Conservation (phyloP, 2,329 filamentous ascomycete genomes). For the Alternaria sp. region DNA sequence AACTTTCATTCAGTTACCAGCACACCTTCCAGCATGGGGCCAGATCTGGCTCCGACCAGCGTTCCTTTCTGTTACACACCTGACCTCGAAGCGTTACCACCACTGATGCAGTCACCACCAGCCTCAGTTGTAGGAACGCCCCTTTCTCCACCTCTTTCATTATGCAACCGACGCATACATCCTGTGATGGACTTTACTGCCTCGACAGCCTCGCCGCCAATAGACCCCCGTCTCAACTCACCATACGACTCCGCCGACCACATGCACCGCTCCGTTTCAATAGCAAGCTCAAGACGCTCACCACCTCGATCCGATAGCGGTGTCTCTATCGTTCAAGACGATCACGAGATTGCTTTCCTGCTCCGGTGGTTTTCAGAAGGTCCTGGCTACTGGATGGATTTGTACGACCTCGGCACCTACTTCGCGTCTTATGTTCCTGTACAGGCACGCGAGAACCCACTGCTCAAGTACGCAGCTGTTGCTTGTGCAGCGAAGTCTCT, state of each 20-base stretch:
- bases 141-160: slow-evolving; percentile 55
- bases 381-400: slow-evolving; percentile 67
- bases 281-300: slow-evolving; percentile 35
- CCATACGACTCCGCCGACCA: slow-evolving; percentile 40
- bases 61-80: slow-evolving; percentile 39
- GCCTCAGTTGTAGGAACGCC: slow-evolving; percentile 41
- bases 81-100: slow-evolving; percentile 39
- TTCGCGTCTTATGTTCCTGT: slow-evolving; percentile 68
- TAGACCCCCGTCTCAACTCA: slow-evolving; percentile 46
- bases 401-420: slow-evolving; percentile 65
- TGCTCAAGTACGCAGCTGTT: slow-evolving; percentile 64
- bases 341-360: slow-evolving; percentile 67
- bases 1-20: slow-evolving; percentile 38
- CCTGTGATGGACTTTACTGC: slow-evolving; percentile 57
- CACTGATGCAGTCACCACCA: slow-evolving; percentile 43
- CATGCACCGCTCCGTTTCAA: slow-evolving; percentile 36
- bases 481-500: slow-evolving; percentile 70
- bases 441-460: slow-evolving; percentile 60
- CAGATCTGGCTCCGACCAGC: slow-evolving; percentile 62
- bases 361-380: slow-evolving; percentile 68
- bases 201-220: slow-evolving; percentile 43
- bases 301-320: slow-evolving; percentile 33
- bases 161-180: slow-evolving; percentile 61
- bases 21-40: slow-evolving; percentile 55
- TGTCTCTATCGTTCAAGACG: slow-evolving; percentile 40